Base-by-base conservation (phyloP, 2,329 filamentous ascomycete genomes). In the Penicillium corylophilum region DNA sequence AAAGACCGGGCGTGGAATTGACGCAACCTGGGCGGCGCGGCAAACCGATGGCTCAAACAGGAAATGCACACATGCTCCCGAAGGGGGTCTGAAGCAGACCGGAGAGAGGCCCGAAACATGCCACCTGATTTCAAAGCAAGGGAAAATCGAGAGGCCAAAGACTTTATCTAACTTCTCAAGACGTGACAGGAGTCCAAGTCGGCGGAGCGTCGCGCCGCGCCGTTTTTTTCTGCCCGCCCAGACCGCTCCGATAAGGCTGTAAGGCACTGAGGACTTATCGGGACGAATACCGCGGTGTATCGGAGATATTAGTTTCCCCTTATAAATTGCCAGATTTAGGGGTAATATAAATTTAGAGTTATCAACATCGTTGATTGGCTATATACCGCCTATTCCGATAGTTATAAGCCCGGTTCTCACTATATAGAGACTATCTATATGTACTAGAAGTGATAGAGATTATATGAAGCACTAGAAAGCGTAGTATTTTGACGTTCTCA, bases 31-130 rank as follows among this genome's bases (percentile, higher is more conserved):
- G 50, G 43, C 41, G 57, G 62, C 57, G 57, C 59, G 51, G 51
- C 54, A 48, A 59, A 52, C 48, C 62, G 55, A 50, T 53, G 60
- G n/a, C 61, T 57, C 56, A 68, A 48, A 59, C 70, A 73, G 47
- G 67, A 68, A 33, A 65, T 51, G 56, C 69, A 73, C 53, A 71
- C 63, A 69, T 73, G 64, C 40, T 62, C 58, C 56, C 67, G 63
- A 23, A 63, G 35, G 54, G 69, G 67, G 60, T 66, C 66, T 67
- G 64, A 60, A 51, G 65, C 61, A 66, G 69, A 69, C 64, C 69
- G 65, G 50, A 71, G 51, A 38, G 69, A 70, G 47, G 61, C 59
- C 53, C 67, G 68, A 57, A 74, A 67, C 72, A 75, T 75, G 44
- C 54, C 47, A 49, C 50, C 16, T 18, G 28, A 31, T 47, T 13